Conservation (phyloP, 768 basidiomycete genomes). For the Auriculariales sp. region DNA sequence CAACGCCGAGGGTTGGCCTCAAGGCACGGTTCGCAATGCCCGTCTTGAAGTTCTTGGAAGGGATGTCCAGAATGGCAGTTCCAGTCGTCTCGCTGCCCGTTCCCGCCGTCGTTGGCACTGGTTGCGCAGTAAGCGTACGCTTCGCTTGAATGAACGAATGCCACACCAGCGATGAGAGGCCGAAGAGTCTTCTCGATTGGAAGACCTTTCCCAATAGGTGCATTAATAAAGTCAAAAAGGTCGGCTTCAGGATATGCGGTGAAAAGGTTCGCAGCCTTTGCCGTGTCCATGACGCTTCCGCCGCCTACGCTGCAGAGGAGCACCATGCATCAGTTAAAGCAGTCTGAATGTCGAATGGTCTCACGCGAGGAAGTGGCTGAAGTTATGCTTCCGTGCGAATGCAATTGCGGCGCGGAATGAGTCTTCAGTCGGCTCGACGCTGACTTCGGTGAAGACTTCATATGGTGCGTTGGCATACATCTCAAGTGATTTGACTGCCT, state of each 20-base stretch:
- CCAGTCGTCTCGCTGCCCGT: constrained; percentile 94
- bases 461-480: constrained; percentile 62
- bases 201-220: constrained; percentile 83
- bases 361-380: constrained; percentile 86
- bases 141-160: constrained; percentile 7
- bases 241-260: constrained; percentile 85
- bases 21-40: constrained; percentile 88
- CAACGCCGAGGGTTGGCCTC: constrained; percentile 76
- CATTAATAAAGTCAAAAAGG: constrained; percentile 93
- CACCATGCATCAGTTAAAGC: constrained; percentile 1
- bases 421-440: constrained; percentile 84
- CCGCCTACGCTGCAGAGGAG: constrained; percentile 61
- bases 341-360: constrained; percentile 13
- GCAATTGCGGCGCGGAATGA: constrained; percentile 80
- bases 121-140: neutral
- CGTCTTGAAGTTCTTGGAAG: constrained; percentile 87
- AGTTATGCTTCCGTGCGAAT: constrained; percentile 76
- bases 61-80: constrained; percentile 85
- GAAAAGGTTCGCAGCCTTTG: constrained; percentile 92
- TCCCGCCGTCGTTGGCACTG: constrained; percentile 62
- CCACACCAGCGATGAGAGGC: constrained; percentile 67
- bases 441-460: constrained; percentile 66
- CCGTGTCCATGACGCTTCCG: constrained; percentile 92
- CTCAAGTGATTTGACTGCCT: constrained; percentile 74
- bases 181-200: constrained; percentile 61